Conservation (phyloP, 2,329 filamentous ascomycete species). For the Acrocalymma vagum region DNA sequence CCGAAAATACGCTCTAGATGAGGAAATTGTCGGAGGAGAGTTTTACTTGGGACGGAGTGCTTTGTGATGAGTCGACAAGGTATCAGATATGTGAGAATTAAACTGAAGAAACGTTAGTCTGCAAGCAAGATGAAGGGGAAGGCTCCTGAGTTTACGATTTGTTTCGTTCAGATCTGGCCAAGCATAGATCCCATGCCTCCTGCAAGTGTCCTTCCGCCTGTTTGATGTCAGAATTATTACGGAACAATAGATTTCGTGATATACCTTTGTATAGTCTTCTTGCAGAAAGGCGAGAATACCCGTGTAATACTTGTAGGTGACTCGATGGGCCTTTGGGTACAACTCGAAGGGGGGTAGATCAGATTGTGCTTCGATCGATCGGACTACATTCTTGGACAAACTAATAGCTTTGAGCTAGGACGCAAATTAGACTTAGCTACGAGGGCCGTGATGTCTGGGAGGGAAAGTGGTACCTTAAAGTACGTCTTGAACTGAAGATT, state of each 20-base stretch:
- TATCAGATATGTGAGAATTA: constrained; percentile 94
- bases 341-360: constrained; percentile 82
- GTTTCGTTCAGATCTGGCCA: constrained; percentile 76
- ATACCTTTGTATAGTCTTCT: constrained; percentile 84
- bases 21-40: constrained; percentile 78
- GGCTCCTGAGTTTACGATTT: constrained; percentile 85
- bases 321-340: constrained; percentile 89
- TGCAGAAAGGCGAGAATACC: constrained; percentile 94
- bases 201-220: constrained; percentile 65
- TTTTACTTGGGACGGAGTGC: constrained; percentile 79
- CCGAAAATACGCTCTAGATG: constrained; percentile 79
- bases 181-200: constrained; percentile 83
- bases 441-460: not conserved
- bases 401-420: constrained; percentile 78
- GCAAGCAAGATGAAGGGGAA: constrained; percentile 21
- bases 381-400: constrained; percentile 89
- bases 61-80: constrained; percentile 90
- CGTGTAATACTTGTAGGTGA: constrained; percentile 96
- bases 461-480: constrained; percentile 70
- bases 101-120: constrained; percentile 55
- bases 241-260: constrained; percentile 12
- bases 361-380: constrained; percentile 76
- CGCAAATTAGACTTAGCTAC: constrained; percentile 6
- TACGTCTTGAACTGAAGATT: constrained; percentile 98
- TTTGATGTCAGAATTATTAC: constrained; percentile 18